These are phyloP conservation scores for Myxozyma neglecta DNA, from an alignment of 805 yeast species.

Conservation along the genomic window DNA sequence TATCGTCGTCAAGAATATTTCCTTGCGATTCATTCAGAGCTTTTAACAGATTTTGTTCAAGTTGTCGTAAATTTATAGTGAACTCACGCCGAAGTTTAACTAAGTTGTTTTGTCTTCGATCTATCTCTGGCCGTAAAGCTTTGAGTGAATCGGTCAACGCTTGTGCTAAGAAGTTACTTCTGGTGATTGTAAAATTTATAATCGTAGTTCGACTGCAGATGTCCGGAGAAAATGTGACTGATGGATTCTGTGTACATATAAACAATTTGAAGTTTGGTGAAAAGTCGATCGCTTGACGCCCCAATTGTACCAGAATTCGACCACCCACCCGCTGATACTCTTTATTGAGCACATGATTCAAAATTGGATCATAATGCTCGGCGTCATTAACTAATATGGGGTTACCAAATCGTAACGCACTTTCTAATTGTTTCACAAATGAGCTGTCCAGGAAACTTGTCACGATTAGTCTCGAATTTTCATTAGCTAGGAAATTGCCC, in stretches of 20 bases:
- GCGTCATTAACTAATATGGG: slow-evolving; percentile 71
- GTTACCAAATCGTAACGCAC: slow-evolving; percentile 83
- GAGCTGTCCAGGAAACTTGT: slow-evolving; percentile 74
- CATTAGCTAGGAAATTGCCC: slow-evolving; percentile 44
- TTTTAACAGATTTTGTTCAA: slow-evolving; percentile 61
- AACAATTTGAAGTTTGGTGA: slow-evolving; percentile 62
- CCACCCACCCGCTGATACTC: slow-evolving; percentile 72
- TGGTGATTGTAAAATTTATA: slow-evolving; percentile 72
- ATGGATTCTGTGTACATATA: slow-evolving; percentile 55
- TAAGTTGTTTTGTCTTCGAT: slow-evolving; percentile 55
- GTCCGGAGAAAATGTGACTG: slow-evolving; percentile 54
- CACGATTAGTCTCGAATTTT: slow-evolving; percentile 39
- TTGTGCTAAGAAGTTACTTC: slow-evolving; percentile 62
- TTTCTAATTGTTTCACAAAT: slow-evolving; percentile 68
- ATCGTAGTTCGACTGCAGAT: slow-evolving; percentile 62
- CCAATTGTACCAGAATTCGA: slow-evolving; percentile 59
- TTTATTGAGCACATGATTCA: slow-evolving; percentile 59
- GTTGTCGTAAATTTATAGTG: slow-evolving; percentile 49
- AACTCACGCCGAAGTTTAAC: slow-evolving; percentile 60
- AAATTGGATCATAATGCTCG: slow-evolving; percentile 73
- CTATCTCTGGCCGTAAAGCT: slow-evolving; percentile 65
- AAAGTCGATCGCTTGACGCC: slow-evolving; percentile 63
- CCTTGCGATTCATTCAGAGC: slow-evolving; percentile 59
- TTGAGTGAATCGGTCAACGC: slow-evolving; percentile 58
- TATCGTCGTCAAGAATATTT: slow-evolving; percentile 66